A percentile compares a stretch with the other conserved stretches of the same genome.
These are phyloP conservation scores for Prunus mira DNA, from an alignment of 306 rosid species.

Conservation along the genomic window DNA sequence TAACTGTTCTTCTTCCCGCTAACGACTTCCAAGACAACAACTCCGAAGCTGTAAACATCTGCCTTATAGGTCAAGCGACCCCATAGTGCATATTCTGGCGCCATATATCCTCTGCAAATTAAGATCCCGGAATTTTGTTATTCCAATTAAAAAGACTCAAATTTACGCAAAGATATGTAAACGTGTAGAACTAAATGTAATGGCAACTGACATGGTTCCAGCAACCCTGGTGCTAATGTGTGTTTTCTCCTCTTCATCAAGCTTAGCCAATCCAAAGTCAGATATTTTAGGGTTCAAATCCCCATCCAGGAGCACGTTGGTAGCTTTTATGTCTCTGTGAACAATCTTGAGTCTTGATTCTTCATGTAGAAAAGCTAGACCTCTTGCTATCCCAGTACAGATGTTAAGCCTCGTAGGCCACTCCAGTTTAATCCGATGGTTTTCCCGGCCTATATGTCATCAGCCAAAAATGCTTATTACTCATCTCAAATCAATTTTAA, in stretches of 20 bases:
- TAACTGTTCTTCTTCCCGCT: conserved; percentile 44
- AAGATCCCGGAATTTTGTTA: neutral
- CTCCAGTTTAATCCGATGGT: conserved; percentile 28
- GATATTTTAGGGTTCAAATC: conserved; percentile 58
- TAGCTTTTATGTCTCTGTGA: conserved; percentile 67
- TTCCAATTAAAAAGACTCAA: neutral
- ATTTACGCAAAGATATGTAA: neutral
- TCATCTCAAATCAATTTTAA: neutral
- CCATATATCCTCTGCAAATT: conserved; percentile 53
- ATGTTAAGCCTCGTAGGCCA: conserved; percentile 57
- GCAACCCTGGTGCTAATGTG: conserved; percentile 57
- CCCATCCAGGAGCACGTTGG: conserved; percentile 54
- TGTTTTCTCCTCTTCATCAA: conserved; percentile 48
- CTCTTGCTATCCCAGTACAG: conserved; percentile 62
- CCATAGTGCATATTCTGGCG: conserved; percentile 62
- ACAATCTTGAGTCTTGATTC: conserved; percentile 61
- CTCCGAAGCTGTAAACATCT: conserved; percentile 65
- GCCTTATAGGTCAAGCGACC: conserved; percentile 51
- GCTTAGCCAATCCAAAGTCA: conserved; percentile 67
- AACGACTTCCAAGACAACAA: conserved; percentile 51
- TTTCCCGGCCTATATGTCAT: conserved; percentile 27
- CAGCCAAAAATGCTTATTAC: neutral
- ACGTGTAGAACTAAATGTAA: neutral
- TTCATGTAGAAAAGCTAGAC: conserved; percentile 60
- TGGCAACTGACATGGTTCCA: conserved; percentile 54